Evolutionary conservation across 208 protist species (phyloP), one percentile per base, ranked within the genome.

Genomic region (Acanthamoeba culbertsoni): DNA sequence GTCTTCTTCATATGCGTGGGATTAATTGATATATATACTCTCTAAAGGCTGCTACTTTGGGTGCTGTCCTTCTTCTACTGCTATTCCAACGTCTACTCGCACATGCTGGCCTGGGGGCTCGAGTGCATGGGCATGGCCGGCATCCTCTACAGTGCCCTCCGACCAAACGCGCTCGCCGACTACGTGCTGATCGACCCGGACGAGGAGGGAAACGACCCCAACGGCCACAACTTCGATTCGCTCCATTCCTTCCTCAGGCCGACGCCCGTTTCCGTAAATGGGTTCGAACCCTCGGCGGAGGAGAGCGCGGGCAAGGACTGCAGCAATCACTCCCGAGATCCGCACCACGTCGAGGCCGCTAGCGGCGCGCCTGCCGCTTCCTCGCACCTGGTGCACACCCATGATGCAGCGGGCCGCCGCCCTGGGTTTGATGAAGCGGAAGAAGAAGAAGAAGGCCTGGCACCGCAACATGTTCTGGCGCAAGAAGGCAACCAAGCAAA

Each of bases 51-150:
- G 42, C 20, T 82, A 18, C 43, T 82, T 35, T 82, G 71, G 71
- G 71, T 82, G 18, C 42, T 82, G 71, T 82, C 71, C 42, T 82
- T 82, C 71, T 82, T 53, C 71, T 82, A 82, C 71, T 82, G 71
- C 71, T 82, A 53, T 43, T 82, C 71, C 71, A 82, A 82, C 71
- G 71, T 82, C 20, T 82, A 82, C 71, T 82, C 71, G 71, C 71
- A 82, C 71, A 82, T 82, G 71, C 71, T 82, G 71, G 71, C 71
- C 26, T 82, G 71, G 71, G 12, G 18, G 7, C 18, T 82, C 8
- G 71, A 82, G 43, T 82, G 71, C 43, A 43, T 82, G 71, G 71
- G 71, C 71, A 82, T 82, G 71, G 45, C 42, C 71, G 42, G 71
- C 71, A 82, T 82, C n/a, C 71, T 82, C 71, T 82, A 82, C 43